These are phyloP conservation scores for Aspergillus saccharolyticus DNA, from an alignment of 495 filamentous ascomycete genomes.

Conservation along the genomic window DNA sequence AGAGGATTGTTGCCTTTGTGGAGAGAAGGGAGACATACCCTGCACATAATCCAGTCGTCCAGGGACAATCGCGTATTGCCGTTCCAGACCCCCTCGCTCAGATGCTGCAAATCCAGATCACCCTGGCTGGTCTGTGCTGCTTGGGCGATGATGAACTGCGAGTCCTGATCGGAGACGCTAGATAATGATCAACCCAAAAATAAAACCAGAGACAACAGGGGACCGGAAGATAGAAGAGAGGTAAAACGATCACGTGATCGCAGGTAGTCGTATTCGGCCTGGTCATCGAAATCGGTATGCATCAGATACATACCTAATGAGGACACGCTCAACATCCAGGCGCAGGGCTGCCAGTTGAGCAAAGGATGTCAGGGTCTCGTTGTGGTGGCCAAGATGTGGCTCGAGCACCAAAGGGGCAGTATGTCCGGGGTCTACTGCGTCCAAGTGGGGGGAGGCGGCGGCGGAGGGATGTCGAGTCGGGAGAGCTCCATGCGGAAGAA, in stretches of 20 bases:
- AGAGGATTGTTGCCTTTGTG: too few species aligned
- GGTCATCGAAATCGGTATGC: constrained; percentile 5
- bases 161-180: constrained; percentile 54
- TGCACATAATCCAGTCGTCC: constrained; percentile 46
- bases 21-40: constrained; percentile 22
- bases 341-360: constrained; percentile 46
- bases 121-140: constrained; percentile 34
- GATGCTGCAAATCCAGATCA: constrained; percentile 28
- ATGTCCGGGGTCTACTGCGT: not conserved
- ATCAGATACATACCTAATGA: constrained; percentile 29
- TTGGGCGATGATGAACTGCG: constrained; percentile 56
- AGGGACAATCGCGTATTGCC: constrained; percentile 35
- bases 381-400: constrained; percentile 30
- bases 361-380: constrained; percentile 52
- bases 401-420: constrained; percentile 15
- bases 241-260: not conserved
- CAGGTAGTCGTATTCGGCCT: too few species aligned
- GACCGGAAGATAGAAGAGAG: not conserved
- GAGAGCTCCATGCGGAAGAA: constrained; percentile 1
- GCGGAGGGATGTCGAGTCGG: constrained; percentile 13
- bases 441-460: not conserved
- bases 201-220: not conserved
- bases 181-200: not conserved
- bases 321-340: constrained; percentile 42
- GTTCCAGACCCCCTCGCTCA: constrained; percentile 41